These are phyloP conservation scores for Russula foetens DNA, from an alignment of 768 basidiomycete species.

Conservation along the genomic window DNA sequence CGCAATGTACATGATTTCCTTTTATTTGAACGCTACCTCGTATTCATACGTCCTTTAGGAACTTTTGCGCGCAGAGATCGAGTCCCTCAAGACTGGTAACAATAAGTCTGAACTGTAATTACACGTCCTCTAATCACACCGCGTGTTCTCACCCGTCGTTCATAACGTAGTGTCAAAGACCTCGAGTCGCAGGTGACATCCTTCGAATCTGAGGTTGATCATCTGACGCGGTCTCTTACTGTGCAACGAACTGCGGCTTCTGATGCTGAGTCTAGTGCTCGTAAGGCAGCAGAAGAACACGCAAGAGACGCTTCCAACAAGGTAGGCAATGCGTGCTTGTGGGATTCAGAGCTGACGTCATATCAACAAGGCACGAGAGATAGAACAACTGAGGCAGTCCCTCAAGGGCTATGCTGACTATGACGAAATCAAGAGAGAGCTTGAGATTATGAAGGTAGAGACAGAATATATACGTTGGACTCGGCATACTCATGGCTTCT, in stretches of 20 bases:
- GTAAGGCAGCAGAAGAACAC: slow-evolving; percentile 53
- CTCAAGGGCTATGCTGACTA: slow-evolving; percentile 78
- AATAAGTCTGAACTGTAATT: slow-evolving; percentile 63
- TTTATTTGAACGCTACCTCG: neutral
- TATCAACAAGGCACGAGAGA: slow-evolving; percentile 45
- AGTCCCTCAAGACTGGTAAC: slow-evolving; percentile 73
- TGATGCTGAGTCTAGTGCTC: slow-evolving; percentile 39
- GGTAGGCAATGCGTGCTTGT: slow-evolving; percentile 26
- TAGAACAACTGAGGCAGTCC: slow-evolving; percentile 57
- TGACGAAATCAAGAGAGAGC: slow-evolving; percentile 95
- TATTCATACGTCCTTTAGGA: slow-evolving; percentile 45
- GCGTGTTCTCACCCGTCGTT: neutral
- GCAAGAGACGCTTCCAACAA: slow-evolving; percentile 50
- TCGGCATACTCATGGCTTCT: neutral
- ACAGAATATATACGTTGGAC: neutral
- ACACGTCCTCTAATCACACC: neutral
- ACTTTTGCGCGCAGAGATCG: slow-evolving; percentile 91
- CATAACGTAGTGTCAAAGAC: slow-evolving; percentile 46
- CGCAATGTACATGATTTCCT: slow-evolving; percentile 57
- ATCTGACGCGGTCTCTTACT: slow-evolving; percentile 58
- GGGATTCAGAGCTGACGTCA: neutral
- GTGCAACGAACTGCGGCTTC: slow-evolving; percentile 44
- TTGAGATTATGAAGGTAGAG: slow-evolving; percentile 95
- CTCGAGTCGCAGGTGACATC: slow-evolving; percentile 69
- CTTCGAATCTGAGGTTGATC: slow-evolving; percentile 68